A percentile compares a stretch with the other conserved stretches of the same genome.
Evolutionary conservation across 1,284 basidiomycete genomes (phyloP).

Genomic region (Anthracocystis walkeri): DNA sequence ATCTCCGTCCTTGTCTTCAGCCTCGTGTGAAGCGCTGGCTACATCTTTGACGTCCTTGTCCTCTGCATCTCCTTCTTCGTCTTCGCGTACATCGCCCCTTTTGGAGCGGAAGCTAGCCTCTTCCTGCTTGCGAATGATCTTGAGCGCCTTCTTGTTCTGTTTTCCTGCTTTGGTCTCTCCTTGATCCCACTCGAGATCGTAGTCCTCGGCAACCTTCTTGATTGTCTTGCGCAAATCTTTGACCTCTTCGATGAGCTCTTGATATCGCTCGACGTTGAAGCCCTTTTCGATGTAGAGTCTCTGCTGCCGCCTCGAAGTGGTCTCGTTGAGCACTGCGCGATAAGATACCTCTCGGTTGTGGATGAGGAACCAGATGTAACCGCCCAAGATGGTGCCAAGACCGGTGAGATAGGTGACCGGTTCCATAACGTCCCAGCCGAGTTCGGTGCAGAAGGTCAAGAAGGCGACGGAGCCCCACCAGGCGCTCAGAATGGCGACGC

Average conservation of each 20-base stretch:
- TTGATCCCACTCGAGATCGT: slow-evolving; percentile 65
- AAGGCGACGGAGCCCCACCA: slow-evolving; percentile 61
- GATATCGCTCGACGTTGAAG: slow-evolving; percentile 58
- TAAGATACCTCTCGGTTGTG: slow-evolving; percentile 63
- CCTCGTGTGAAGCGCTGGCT: slow-evolving; percentile 23
- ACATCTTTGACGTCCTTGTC: slow-evolving; percentile 11
- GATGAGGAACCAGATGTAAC: slow-evolving; percentile 62
- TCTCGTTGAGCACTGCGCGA: slow-evolving; percentile 62
- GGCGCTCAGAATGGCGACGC: slow-evolving; percentile 47
- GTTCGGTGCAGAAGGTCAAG: slow-evolving; percentile 58
- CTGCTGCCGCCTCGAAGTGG: slow-evolving; percentile 58
- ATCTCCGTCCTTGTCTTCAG: slow-evolving; percentile 53
- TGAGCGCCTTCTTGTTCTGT: slow-evolving; percentile 58
- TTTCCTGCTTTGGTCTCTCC: slow-evolving; percentile 54
- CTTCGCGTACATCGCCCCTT: slow-evolving; percentile 13
- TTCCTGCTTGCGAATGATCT: slow-evolving; percentile 57
- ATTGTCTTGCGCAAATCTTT: slow-evolving; percentile 58
- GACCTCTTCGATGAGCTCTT: slow-evolving; percentile 61
- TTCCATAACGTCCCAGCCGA: slow-evolving; percentile 60
- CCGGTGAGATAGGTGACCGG: slow-evolving; percentile 61
- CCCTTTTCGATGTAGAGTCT: slow-evolving; percentile 59
- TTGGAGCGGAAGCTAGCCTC: slow-evolving; percentile 29
- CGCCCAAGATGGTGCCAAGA: slow-evolving; percentile 58
- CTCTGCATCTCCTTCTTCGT: slow-evolving; percentile 29
- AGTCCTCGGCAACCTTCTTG: slow-evolving; percentile 61